Evolutionary conservation across 352 stramenopile genomes (phyloP), one percentile per base, ranked within the genome.

Genomic region (Pythium pectinolyticum): DNA sequence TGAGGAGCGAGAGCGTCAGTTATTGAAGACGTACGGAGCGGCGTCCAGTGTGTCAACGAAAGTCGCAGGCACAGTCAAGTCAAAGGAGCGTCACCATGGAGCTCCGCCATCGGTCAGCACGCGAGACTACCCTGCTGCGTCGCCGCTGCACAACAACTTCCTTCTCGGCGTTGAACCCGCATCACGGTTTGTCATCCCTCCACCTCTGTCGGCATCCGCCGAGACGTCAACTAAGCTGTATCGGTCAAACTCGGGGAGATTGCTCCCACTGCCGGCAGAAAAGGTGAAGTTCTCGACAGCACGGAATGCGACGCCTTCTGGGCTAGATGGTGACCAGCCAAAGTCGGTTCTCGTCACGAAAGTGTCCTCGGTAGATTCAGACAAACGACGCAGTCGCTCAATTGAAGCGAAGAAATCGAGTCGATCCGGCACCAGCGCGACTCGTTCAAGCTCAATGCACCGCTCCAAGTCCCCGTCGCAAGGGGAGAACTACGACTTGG

Each of bases 11-110:
- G 73, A 89, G 35, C 70, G 66, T 5, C 37, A 78, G 22, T 37
- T 89, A 14, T 40, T 80, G 40, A 75, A 79, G 63, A 89, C 77
- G 17, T 89, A 89, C 53, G 80, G 79, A 25, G 51, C 40, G 10
- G 27, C 74, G 52, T 40, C 66, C 61, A 48, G n/a, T 37, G 5
- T 39, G 1, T 51, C 50, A 17, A 49, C 32, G 11, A 67, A 49
- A 30, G 24, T 31, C n/a, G 30, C 30, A 20, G 32, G n/a, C 19
- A 20, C 40, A 3, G 39, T n/a, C 10, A 60, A 61, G 30, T 57
- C 49, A 22, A 71, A 41, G 56, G 45, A 15, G 66, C 72, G 40
- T n/a, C n/a, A n/a, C 45, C 55, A 19, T 37, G 77, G 19, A 37
- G 53, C 61, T 56, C 56, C 66, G n/a, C 63, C 63, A 31, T 60